Evolutionary conservation across 1,284 basidiomycete species (phyloP).

Genomic region (Tilletia indica): DNA sequence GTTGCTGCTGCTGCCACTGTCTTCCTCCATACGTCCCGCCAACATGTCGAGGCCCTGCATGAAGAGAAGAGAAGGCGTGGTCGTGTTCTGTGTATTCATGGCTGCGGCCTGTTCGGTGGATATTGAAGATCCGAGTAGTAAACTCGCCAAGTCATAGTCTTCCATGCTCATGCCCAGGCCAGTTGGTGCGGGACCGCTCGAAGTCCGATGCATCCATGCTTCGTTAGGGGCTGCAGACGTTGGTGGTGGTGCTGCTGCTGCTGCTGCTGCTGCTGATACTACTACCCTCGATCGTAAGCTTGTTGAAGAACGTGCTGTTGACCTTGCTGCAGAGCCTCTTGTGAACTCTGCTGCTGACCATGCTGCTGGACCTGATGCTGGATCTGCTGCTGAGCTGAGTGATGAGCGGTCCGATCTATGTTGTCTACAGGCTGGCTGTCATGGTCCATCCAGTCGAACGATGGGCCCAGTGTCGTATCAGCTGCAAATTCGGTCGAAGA

Average conservation of each 20-base stretch:
- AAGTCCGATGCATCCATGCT: background rate
- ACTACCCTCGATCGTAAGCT: background rate
- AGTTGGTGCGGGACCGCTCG: background rate
- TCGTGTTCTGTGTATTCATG: background rate
- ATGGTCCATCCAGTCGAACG: background rate
- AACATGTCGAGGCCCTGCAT: background rate
- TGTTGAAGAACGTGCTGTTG: background rate
- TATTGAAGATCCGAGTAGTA: constrained; percentile 6
- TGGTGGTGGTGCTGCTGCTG: background rate
- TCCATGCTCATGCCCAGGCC: background rate
- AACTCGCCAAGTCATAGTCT: background rate
- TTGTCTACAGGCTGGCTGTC: background rate
- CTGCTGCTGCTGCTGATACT: background rate
- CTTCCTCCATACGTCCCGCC: background rate
- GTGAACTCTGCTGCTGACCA: constrained; percentile 10
- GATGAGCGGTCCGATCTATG: background rate
- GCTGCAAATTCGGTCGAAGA: background rate
- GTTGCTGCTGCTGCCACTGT: background rate
- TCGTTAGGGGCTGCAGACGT: background rate
- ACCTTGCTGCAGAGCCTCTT: background rate
- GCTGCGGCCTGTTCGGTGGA: background rate
- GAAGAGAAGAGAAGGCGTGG: background rate
- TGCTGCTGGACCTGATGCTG: constrained; percentile 14
- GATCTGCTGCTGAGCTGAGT: background rate
- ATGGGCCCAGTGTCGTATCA: background rate